phyloP scores from a whole-genome alignment of 106 monocot genomes.

The Alisma plantagoaquatica region DNA sequence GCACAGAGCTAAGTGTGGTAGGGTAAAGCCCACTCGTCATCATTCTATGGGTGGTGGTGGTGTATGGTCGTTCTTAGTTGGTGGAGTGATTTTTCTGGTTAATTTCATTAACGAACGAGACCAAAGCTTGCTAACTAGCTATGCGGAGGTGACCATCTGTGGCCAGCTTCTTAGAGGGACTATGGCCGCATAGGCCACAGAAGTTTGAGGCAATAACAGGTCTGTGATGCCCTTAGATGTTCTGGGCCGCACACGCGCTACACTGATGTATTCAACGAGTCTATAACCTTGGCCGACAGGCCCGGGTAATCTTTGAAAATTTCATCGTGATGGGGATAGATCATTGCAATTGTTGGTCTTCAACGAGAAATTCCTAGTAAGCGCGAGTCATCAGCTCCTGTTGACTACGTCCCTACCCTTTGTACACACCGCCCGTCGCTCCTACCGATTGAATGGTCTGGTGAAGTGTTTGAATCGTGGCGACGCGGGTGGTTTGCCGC shows the following conservation, averaged over 20 bases:
- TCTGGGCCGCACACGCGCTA: slow-evolving; percentile 25
- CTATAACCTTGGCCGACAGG: slow-evolving; percentile 13
- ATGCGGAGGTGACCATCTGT: slow-evolving; percentile 28
- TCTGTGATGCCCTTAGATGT: slow-evolving; percentile 42
- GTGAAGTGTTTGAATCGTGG: slow-evolving; percentile 2
- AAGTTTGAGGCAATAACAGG: slow-evolving; percentile 47
- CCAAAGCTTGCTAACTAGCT: slow-evolving; percentile 27
- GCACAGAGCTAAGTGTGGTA: no score
- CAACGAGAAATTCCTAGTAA: slow-evolving; percentile 19
- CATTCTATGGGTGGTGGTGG: no score
- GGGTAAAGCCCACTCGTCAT: no score
- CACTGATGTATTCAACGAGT: slow-evolving; percentile 38
- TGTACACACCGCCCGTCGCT: slow-evolving; percentile 3
- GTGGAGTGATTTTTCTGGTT: slow-evolving; percentile 11
- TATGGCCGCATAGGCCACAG: slow-evolving; percentile 32
- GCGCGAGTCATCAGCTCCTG: slow-evolving; percentile 14
- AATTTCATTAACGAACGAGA: slow-evolving; percentile 12
- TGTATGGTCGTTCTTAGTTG: slow-evolving; percentile 1
- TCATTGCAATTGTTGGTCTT: slow-evolving; percentile 20
- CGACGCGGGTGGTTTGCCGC: no score
- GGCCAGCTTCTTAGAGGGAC: slow-evolving; percentile 47
- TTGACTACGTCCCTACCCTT: slow-evolving; percentile 7
- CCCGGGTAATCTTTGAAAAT: slow-evolving; percentile 8
- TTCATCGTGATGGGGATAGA: slow-evolving; percentile 20
- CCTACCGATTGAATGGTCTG: slow-evolving; percentile 6